Percentiles rank a stretch among this genome's conserved stretches.
phyloP scores from a whole-genome alignment of 495 filamentous ascomycete genomes.

The Ramalina intermedia region DNA sequence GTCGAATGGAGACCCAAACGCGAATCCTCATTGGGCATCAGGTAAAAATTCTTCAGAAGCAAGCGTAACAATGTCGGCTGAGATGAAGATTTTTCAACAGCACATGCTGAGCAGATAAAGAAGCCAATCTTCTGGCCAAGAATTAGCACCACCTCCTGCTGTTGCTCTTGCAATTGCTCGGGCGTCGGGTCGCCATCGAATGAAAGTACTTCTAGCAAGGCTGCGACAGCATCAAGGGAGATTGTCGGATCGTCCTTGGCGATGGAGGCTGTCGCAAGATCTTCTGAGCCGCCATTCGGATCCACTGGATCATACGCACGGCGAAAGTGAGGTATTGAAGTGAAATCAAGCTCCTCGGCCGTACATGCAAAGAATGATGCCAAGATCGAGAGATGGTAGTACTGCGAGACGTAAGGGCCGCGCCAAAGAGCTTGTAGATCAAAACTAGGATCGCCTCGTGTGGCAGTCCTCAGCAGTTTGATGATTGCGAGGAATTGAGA shows the following conservation, averaged over 20 bases:
- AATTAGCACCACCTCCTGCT: conserved; percentile 39
- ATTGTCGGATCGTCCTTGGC: conserved; percentile 77
- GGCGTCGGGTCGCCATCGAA: conserved; percentile 25
- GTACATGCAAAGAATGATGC: conserved; percentile 59
- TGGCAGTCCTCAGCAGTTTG: conserved; percentile 55
- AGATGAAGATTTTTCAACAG: conserved; percentile 51
- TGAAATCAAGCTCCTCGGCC: conserved; percentile 63
- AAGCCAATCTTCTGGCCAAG: conserved; percentile 56
- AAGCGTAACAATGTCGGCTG: conserved; percentile 31
- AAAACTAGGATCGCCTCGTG: conserved; percentile 42
- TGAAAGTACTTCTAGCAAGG: conserved; percentile 53
- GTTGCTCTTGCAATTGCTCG: conserved; percentile 17
- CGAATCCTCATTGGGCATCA: conserved; percentile 27
- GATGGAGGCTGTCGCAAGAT: conserved; percentile 52
- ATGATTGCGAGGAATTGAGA: conserved; percentile 71
- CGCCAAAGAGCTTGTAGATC: conserved; percentile 85
- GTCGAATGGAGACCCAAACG: conserved; percentile 37
- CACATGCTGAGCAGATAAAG: conserved; percentile 66
- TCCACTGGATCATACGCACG: conserved; percentile 62
- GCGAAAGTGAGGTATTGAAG: conserved; percentile 65
- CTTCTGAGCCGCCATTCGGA: conserved; percentile 56
- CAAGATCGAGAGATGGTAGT: conserved; percentile 82
- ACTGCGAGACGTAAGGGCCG: conserved; percentile 69
- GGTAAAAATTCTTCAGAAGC: conserved; percentile 19
- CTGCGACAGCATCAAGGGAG: conserved; percentile 71